phyloP scores from a whole-genome alignment of 805 yeast genomes.

The Candida pseudofarinosa region DNA sequence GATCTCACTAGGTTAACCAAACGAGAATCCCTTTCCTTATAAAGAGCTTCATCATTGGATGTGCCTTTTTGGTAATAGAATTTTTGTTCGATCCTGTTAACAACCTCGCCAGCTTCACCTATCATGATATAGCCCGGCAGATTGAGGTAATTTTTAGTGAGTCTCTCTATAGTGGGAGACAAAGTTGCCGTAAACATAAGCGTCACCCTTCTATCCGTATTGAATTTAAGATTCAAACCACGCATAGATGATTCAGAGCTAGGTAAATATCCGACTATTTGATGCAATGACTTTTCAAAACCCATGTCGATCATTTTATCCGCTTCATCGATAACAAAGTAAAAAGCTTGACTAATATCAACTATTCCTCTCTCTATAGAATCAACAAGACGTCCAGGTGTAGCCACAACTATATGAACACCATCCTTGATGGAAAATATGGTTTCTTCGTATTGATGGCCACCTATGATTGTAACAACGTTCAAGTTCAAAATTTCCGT shows the following conservation, averaged over 20 bases:
- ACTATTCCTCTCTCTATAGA: constrained; percentile 66
- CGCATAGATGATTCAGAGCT: constrained; percentile 18
- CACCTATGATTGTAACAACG: constrained; percentile 77
- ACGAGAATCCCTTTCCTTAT: constrained; percentile 37
- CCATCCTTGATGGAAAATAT: constrained; percentile 55
- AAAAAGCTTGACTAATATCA: constrained; percentile 56
- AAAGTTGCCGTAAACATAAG: constrained; percentile 96
- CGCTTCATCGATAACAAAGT: constrained; percentile 85
- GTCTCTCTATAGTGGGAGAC: constrained; percentile 65
- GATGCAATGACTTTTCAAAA: constrained; percentile 73
- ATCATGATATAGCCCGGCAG: constrained; percentile 63
- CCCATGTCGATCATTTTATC: constrained; percentile 96
- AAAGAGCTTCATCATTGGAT: constrained; percentile 21
- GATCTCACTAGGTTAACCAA: constrained; percentile 34
- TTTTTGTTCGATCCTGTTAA: constrained; percentile 64
- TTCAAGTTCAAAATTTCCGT: constrained; percentile 36
- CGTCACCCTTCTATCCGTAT: constrained; percentile 47
- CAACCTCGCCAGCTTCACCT: constrained; percentile 64
- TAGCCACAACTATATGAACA: constrained; percentile 81
- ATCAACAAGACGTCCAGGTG: constrained; percentile 90
- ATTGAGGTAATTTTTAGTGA: constrained; percentile 59
- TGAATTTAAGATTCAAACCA: constrained; percentile 37
- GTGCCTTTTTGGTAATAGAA: constrained; percentile 38
- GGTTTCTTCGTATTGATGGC: constrained; percentile 78
- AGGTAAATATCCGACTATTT: constrained; percentile 48